Conservation (phyloP, 371 early-diverging fungal species). For the Lichtheimia ornata region DNA sequence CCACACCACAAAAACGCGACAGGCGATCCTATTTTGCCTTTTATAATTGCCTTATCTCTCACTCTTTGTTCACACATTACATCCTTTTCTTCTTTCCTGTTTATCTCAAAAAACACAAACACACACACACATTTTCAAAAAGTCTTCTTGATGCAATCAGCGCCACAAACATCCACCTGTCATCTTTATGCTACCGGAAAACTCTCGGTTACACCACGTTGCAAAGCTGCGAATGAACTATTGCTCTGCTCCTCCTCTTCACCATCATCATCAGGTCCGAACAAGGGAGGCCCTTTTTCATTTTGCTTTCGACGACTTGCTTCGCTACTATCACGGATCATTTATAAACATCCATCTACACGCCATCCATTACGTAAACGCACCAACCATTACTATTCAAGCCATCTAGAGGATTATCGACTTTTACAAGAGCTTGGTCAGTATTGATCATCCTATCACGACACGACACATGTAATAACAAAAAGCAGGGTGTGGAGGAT, state of each 20-base stretch:
- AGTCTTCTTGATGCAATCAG: background rate
- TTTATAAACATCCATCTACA: background rate
- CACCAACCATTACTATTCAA: background rate
- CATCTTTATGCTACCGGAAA: slow-evolving; percentile 6
- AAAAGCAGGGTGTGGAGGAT: slow-evolving; percentile 35
- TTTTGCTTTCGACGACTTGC: background rate
- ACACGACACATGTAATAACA: background rate
- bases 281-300: background rate
- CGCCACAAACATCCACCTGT: slow-evolving; percentile 5
- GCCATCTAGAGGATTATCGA: background rate
- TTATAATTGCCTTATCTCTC: background rate
- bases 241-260: background rate
- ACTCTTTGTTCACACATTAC: slow-evolving; percentile 4
- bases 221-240: background rate
- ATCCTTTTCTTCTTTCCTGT: slow-evolving; percentile 1
- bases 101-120: background rate
- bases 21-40: too few relatives aligned
- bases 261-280: too few relatives aligned
- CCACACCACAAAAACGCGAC: background rate
- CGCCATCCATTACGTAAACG: background rate
- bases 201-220: background rate
- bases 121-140: background rate
- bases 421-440: slow-evolving; percentile 1
- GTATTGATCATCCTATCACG: background rate
- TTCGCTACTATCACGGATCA: background rate